These are phyloP conservation scores for Ambrosia hybrid DNA, from an alignment of 140 eudicot species.

Conservation along the genomic window DNA sequence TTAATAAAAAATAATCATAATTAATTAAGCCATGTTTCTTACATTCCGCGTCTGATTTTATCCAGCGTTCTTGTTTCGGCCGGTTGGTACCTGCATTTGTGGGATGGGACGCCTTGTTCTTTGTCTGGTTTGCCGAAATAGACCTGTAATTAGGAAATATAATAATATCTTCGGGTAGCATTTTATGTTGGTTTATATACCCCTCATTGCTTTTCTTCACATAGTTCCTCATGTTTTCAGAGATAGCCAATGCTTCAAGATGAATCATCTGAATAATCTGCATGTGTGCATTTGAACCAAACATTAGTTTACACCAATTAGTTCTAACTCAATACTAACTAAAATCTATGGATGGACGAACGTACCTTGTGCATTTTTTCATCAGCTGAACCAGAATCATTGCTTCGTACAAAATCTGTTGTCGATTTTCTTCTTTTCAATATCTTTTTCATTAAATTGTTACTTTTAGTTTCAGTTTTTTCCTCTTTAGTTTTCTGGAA, in stretches of 20 bases:
- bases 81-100: conserved; percentile 14
- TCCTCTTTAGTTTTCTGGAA: conserved; percentile 63
- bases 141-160: conserved; percentile 29
- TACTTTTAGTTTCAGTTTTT: conserved; percentile 39
- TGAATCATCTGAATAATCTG: conserved; percentile 75
- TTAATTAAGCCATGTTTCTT: conserved; percentile 28
- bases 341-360: no score
- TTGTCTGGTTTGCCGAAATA: conserved; percentile 24
- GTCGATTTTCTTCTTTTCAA: conserved; percentile 39
- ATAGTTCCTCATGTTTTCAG: conserved; percentile 33
- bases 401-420: not conserved
- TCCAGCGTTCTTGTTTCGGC: conserved; percentile 57
- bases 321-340: no score
- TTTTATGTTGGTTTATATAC: conserved; percentile 31
- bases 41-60: conserved; percentile 89
- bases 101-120: conserved; percentile 34
- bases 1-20: no score
- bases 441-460: conserved; percentile 50
- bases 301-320: no score
- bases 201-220: conserved; percentile 26
- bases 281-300: not conserved
- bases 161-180: conserved; percentile 38
- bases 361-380: conserved; percentile 51
- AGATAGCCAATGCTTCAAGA: conserved; percentile 48
- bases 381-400: conserved; percentile 48